Evolutionary conservation across 2,329 filamentous ascomycete genomes (phyloP), one percentile per base, ranked within the genome.

Genomic region (Phialophora verrucosa): DNA sequence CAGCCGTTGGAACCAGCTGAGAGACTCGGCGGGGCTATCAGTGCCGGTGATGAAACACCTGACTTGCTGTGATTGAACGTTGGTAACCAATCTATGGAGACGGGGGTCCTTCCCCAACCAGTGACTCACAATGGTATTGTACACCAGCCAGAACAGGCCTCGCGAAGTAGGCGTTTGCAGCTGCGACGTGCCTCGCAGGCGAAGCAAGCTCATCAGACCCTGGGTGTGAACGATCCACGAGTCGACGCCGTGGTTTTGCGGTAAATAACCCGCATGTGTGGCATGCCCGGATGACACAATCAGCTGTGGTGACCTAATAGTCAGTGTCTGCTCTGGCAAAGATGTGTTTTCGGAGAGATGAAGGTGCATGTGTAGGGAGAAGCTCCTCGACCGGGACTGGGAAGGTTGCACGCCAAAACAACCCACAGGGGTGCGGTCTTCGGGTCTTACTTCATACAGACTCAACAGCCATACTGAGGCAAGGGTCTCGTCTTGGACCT

Each of bases 381-480:
- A 35, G 11, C 32, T 35, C 32, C 32, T 12, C 11, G 10, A 35
- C 32, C 4, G 11, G 32, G 32, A 35, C 10, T 12, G 11, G 10
- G 32, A 35, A 35, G 32, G 10, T 7, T 49, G 44, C 17, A 20
- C 23, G 44, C 44, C 44, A 35, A 3, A 35, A 3, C 32, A 11
- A 35, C 32, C 2, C 10, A 35, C 10, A 31, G 10, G 32, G 4
- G 32, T 2, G 3, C 2, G 11, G 32, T 12, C 10, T 35, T 25
- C 27, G n/a, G 29, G 32, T 27, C 56, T 62, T 55, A 69, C 69
- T 67, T 71, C 69, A 62, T 69, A 71, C 20, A 69, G 23, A 47
- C 69, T 71, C 56, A 71, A 58, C 31, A 71, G 51, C 67, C 67
- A 71, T 11, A 71, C 65, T 17, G 63, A 63, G 7, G 65, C 56